Conservation (phyloP, 73 alveolate genomes). For the Paramecium biaurelia region DNA sequence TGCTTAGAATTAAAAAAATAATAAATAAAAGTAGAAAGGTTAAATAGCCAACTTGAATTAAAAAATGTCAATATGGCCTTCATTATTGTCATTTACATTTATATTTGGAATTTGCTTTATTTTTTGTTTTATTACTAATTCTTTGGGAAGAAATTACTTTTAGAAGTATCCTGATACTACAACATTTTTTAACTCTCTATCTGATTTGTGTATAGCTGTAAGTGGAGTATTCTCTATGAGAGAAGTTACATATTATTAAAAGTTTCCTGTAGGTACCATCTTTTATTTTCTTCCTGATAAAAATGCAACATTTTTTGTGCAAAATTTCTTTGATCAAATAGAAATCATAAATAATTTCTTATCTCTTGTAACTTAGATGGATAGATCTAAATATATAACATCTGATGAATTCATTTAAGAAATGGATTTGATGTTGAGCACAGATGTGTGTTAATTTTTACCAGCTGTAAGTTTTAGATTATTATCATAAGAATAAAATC, state of each 20-base stretch:
- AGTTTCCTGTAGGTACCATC: background rate
- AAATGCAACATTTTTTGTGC: background rate
- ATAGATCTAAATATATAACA: background rate
- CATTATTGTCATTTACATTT: background rate
- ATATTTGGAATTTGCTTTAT: background rate
- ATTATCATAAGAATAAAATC: background rate
- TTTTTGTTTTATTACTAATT: background rate
- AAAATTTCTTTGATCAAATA: background rate
- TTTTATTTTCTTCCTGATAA: background rate
- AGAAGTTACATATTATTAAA: background rate
- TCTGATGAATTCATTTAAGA: background rate
- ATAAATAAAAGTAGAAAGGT: background rate
- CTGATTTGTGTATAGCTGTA: background rate
- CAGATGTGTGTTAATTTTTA: slow-evolving; percentile 30
- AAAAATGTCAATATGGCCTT: background rate
- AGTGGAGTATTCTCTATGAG: slow-evolving; percentile 45
- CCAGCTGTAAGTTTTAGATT: background rate
- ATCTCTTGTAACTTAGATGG: background rate
- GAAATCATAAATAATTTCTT: background rate
- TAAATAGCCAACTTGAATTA: background rate
- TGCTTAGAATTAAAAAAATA: background rate
- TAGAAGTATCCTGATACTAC: slow-evolving; percentile 34
- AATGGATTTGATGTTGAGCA: background rate
- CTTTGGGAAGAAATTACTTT: background rate
- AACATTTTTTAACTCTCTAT: background rate